Conservation (phyloP, 2,329 filamentous ascomycete species). For the Arthrobotrys entomopaga region DNA sequence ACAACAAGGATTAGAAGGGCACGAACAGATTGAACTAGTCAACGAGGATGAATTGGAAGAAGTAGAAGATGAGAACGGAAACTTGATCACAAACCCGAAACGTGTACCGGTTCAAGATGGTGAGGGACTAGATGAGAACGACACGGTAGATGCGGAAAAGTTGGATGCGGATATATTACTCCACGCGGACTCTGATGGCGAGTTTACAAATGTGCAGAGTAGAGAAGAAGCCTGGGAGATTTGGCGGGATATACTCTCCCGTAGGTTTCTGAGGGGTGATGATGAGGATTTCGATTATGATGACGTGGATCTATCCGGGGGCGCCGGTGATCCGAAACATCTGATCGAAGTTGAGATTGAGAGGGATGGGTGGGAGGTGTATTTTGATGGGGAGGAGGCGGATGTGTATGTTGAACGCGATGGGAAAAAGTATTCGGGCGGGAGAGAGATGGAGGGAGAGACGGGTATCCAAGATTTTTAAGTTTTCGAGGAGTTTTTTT, state of each 20-base stretch:
- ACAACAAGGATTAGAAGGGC: too few species aligned
- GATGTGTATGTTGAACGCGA: slow-evolving; percentile 41
- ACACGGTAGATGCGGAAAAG: slow-evolving; percentile 26
- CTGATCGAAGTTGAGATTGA: slow-evolving; percentile 53
- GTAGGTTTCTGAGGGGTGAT: slow-evolving; percentile 43
- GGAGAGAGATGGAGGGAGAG: slow-evolving; percentile 38
- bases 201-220: slow-evolving; percentile 35
- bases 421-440: slow-evolving; percentile 48
- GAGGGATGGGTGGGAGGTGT: slow-evolving; percentile 46
- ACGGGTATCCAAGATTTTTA: slow-evolving; percentile 51
- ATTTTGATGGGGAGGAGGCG: slow-evolving; percentile 51
- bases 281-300: slow-evolving; percentile 53
- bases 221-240: slow-evolving; percentile 50
- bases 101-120: not conserved
- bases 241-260: slow-evolving; percentile 42
- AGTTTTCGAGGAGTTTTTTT: not conserved
- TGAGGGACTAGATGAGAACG: slow-evolving; percentile 1
- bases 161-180: slow-evolving; percentile 46
- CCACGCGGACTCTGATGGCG: slow-evolving; percentile 40
- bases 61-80: slow-evolving; percentile 33
- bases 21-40: too few species aligned
- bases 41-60: slow-evolving; percentile 9
- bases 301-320: slow-evolving; percentile 31
- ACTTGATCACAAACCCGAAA: slow-evolving; percentile 28
- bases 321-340: slow-evolving; percentile 38